Conservation (phyloP, 768 basidiomycete genomes). For the Roridomyces roridus region DNA sequence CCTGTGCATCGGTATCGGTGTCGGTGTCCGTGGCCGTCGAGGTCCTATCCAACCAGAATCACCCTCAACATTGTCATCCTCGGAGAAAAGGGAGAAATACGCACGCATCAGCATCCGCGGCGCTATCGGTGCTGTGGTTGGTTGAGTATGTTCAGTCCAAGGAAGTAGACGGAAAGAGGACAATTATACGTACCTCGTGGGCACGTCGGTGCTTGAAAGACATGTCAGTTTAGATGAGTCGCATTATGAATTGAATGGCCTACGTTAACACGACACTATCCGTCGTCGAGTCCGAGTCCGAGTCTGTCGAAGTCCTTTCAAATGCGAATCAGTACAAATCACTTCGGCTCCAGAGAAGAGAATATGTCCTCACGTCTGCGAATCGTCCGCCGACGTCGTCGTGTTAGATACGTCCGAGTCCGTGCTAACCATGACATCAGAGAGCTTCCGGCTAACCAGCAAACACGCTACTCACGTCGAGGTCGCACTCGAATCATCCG, state of each 20-base stretch:
- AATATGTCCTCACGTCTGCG: neutral
- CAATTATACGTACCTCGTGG: too few species aligned
- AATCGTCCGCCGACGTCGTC: neutral
- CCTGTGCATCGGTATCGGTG: too few species aligned
- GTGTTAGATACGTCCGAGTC: neutral
- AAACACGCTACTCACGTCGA: neutral
- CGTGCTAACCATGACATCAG: neutral
- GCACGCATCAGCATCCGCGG: neutral
- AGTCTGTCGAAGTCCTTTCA: neutral
- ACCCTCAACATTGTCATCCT: neutral
- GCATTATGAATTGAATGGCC: too few species aligned
- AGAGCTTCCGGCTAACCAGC: neutral
- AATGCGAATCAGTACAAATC: too few species aligned
- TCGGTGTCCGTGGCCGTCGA: too few species aligned
- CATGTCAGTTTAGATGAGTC: too few species aligned
- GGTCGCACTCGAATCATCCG: neutral
- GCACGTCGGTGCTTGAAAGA: neutral
- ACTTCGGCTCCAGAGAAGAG: neutral
- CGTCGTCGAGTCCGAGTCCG: neutral
- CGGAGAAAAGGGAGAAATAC: neutral
- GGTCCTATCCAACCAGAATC: too few species aligned
- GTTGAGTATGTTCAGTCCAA: too few species aligned
- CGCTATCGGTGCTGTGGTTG: neutral
- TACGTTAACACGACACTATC: neutral
- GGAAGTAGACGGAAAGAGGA: too few species aligned